These are phyloP conservation scores for Cercospora zeina DNA, from an alignment of 2,329 filamentous ascomycete species.

Conservation along the genomic window DNA sequence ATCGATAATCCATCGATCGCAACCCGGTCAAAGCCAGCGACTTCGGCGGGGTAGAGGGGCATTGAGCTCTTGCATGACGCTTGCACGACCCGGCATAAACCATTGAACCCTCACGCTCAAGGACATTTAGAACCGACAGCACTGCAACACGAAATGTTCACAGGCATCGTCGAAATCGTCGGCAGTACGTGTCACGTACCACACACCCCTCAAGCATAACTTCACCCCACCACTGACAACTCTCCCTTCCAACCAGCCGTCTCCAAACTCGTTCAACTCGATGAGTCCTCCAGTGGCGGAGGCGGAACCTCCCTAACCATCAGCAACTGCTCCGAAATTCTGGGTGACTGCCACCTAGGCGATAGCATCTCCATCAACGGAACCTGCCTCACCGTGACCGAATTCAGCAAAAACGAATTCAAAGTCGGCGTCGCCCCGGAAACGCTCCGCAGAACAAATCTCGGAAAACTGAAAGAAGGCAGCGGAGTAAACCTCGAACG, in stretches of 20 bases:
- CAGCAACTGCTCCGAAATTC: slow-evolving; percentile 69
- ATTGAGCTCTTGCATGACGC: slow-evolving; percentile 16
- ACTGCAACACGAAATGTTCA: slow-evolving; percentile 71
- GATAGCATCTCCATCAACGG: slow-evolving; percentile 96
- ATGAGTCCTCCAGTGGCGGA: slow-evolving; percentile 67
- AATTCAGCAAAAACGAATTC: slow-evolving; percentile 65
- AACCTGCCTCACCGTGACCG: slow-evolving; percentile 91
- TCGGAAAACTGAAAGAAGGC: slow-evolving; percentile 68
- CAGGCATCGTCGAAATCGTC: slow-evolving; percentile 87
- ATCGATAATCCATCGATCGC: not conserved
- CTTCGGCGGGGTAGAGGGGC: slow-evolving; percentile 4
- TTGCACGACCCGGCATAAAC: slow-evolving; percentile 14
- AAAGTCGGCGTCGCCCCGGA: slow-evolving; percentile 93
- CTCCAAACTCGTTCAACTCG: slow-evolving; percentile 75
- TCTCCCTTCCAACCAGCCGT: slow-evolving; percentile 63
- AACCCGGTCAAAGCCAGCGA: slow-evolving; percentile 2
- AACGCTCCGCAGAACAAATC: slow-evolving; percentile 91
- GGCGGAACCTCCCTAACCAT: slow-evolving; percentile 92
- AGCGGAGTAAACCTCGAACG: slow-evolving; percentile 89
- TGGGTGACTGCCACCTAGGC: slow-evolving; percentile 79
- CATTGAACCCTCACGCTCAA: slow-evolving; percentile 7
- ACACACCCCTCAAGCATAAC: slow-evolving; percentile 30
- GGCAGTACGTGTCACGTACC: slow-evolving; percentile 66
- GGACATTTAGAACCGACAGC: not conserved
- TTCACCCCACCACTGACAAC: slow-evolving; percentile 39